Percentiles rank a stretch among this genome's conserved stretches.
phyloP scores from a whole-genome alignment of 805 yeast species.

The Vanderwaltozyma yarrowii region DNA sequence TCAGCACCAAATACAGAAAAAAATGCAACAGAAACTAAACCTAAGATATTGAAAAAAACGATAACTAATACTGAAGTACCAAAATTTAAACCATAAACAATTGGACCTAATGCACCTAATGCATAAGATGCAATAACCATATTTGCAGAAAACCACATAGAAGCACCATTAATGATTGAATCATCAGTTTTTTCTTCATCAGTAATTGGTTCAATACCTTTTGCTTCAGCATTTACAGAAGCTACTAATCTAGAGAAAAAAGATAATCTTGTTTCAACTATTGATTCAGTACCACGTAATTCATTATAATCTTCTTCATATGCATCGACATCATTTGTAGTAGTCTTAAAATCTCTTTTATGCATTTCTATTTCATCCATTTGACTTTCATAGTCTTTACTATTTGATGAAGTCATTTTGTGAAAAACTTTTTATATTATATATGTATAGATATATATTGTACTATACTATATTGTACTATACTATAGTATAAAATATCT shows the following conservation, averaged over 20 bases:
- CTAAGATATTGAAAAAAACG: conserved; percentile 32
- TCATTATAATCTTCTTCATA: conserved; percentile 4
- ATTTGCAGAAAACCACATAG: conserved; percentile 90
- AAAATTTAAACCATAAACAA: conserved; percentile 48
- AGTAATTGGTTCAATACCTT: conserved; percentile 73
- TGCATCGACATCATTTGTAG: conserved; percentile 1
- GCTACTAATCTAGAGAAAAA: conserved; percentile 20
- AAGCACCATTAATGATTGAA: conserved; percentile 57
- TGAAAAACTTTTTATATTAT: too few species aligned
- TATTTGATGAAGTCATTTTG: neutral
- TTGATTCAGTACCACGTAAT: conserved; percentile 1
- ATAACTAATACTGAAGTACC: conserved; percentile 11
- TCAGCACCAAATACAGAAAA: conserved; percentile 76
- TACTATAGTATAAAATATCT: too few species aligned
- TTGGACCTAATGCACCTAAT: conserved; percentile 60
- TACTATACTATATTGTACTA: too few species aligned
- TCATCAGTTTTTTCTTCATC: conserved; percentile 67
- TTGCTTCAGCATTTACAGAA: conserved; percentile 39
- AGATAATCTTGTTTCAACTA: conserved; percentile 10
- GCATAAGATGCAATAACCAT: conserved; percentile 77
- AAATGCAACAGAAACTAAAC: conserved; percentile 70
- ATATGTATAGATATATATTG: too few species aligned
- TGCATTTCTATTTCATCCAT: conserved; percentile 1
- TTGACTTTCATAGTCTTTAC: conserved; percentile 1
- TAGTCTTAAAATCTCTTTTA: conserved; percentile 1